Percentiles rank a stretch among this genome's conserved stretches.
Evolutionary conservation across 176 grass and related monocot genomes (phyloP).

Genomic region (Triticum monococcum): DNA sequence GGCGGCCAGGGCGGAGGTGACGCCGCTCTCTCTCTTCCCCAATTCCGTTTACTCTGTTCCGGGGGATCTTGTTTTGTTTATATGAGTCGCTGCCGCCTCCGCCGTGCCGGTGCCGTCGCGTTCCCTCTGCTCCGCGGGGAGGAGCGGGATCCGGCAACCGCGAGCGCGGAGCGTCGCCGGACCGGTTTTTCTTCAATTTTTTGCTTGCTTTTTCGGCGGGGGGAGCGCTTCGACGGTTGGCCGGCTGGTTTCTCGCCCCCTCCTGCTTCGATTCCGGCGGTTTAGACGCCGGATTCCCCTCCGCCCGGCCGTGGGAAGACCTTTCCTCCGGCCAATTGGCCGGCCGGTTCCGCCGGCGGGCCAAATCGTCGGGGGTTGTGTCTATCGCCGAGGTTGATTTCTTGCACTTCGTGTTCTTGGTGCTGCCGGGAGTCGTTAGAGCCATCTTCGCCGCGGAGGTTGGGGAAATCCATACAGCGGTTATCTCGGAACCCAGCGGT

Average conservation of each 20-base stretch:
- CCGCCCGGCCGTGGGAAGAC: neutral
- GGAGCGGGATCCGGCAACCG: neutral
- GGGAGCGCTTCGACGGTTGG: no score
- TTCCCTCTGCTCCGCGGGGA: neutral
- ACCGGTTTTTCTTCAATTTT: neutral
- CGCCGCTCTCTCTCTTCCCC: neutral
- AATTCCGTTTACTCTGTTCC: neutral
- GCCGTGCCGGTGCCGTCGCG: neutral
- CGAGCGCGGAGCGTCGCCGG: neutral
- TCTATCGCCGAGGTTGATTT: no score
- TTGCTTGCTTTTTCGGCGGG: no score
- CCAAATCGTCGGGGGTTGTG: neutral
- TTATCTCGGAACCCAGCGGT: neutral
- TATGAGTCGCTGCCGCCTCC: neutral
- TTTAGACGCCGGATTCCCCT: neutral
- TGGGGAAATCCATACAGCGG: neutral
- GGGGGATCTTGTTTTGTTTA: neutral
- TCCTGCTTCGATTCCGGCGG: neutral
- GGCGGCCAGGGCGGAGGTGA: constrained; percentile 45
- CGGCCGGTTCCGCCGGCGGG: neutral
- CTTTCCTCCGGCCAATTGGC: neutral
- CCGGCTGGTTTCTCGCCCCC: neutral
- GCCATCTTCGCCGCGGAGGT: neutral
- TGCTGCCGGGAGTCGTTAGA: no score
- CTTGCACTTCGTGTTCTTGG: no score